Percentiles rank a stretch among this genome's conserved stretches.
phyloP scores from a whole-genome alignment of 345 rosid genomes.

The Eucalyptus erythrocorys region DNA sequence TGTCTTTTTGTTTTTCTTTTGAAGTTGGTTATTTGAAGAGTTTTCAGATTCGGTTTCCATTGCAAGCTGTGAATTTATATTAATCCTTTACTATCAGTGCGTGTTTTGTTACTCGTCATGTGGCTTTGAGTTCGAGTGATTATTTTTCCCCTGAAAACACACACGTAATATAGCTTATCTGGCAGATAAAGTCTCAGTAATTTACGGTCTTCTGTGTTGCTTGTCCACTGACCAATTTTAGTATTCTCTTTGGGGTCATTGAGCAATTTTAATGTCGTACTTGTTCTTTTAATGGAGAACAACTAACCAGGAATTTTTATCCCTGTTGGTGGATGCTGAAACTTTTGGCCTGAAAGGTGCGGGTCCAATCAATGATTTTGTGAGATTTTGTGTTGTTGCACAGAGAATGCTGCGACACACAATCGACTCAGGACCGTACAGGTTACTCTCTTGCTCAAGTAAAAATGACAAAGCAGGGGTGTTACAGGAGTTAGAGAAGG shows the following conservation, averaged over 20 bases:
- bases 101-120: not conserved
- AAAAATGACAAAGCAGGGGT: conserved; percentile 42
- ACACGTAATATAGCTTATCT: not conserved
- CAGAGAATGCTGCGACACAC: conserved; percentile 7
- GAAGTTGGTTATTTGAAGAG: not conserved
- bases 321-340: not conserved
- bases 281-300: not conserved
- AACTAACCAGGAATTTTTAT: not conserved
- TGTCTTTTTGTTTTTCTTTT: not conserved
- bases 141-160: not conserved
- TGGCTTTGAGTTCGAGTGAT: accelerated
- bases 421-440: conserved; percentile 30
- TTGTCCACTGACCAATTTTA: not conserved
- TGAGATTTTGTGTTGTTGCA: not conserved
- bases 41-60: not conserved
- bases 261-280: not conserved
- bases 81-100: not conserved
- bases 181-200: not conserved
- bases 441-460: conserved; percentile 39
- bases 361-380: not conserved
- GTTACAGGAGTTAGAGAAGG: conserved; percentile 38
- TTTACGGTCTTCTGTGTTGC: not conserved
- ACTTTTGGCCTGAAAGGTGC: not conserved
- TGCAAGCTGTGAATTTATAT: not conserved
- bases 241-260: not conserved